Conservation (phyloP, 768 basidiomycete genomes). For the Rickenella mellea region DNA sequence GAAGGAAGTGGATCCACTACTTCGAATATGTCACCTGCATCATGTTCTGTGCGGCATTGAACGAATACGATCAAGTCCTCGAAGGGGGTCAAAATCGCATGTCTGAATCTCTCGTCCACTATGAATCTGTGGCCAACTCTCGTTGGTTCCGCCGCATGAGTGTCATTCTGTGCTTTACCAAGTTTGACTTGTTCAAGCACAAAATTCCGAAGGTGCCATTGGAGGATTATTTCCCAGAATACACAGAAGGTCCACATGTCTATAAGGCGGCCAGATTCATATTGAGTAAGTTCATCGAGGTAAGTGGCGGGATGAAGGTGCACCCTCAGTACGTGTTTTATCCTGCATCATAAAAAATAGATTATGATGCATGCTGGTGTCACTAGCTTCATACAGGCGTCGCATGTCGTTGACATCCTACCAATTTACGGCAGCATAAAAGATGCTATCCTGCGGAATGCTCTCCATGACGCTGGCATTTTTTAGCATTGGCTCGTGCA, state of each 20-base stretch:
- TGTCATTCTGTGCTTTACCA: constrained; percentile 62
- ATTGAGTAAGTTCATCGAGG: constrained; percentile 90
- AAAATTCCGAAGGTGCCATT: constrained; percentile 68
- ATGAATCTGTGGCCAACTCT: constrained; percentile 73
- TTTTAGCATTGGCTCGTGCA: too few species aligned
- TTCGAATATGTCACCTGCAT: constrained; percentile 73
- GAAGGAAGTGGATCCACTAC: constrained; percentile 56
- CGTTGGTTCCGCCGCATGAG: constrained; percentile 62
- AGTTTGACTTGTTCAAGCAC: constrained; percentile 69
- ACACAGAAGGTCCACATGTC: constrained; percentile 80
- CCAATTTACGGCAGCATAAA: constrained; percentile 83
- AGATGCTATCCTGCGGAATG: constrained; percentile 86
- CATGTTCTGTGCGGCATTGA: constrained; percentile 69
- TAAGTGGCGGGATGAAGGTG: constrained; percentile 77
- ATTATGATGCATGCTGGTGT: too few species aligned
- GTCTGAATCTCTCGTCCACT: constrained; percentile 67
- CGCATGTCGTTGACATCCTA: constrained; percentile 75
- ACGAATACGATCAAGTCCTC: constrained; percentile 67
- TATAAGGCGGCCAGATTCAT: constrained; percentile 95
- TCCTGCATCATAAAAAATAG: too few species aligned
- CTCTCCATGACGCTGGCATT: constrained; percentile 78
- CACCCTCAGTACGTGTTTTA: constrained; percentile 92
- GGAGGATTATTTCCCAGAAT: constrained; percentile 76
- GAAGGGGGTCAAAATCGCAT: constrained; percentile 58
- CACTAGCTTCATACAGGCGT: constrained; percentile 88